Base-by-base conservation (phyloP, 306 rosid genomes). In the Citrullus mucosospermus region DNA sequence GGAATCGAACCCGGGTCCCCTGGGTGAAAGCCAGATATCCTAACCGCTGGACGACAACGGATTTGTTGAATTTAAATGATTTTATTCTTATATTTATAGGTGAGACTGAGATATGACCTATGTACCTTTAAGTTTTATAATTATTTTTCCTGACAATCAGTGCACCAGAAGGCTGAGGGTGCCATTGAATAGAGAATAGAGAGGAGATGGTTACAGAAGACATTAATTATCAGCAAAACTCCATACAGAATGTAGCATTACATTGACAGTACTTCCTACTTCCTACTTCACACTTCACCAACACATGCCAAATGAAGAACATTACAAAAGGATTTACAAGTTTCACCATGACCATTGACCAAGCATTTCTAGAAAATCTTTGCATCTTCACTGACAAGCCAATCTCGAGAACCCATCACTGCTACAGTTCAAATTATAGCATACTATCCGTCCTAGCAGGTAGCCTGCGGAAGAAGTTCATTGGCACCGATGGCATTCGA, bases 1-100 rank as follows among this genome's bases (percentile, higher is more conserved):
- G 90, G 89, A 88, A 86, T 90, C 87, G 89, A 88, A 88, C 90
- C 94, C 94, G 84, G 90, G 90, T 88, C 94, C 86, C 88, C 90
- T 88, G 89, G 88, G 92, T 88, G 90, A 90, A 90, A 90, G 92
- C 92, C 92, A 88, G 89, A 90, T 69, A 90, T 90, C 92, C 92
- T 90, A 90, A 90, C 91, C 92, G 86, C 95, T 88, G 89, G 90
- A 90, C 88, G 56, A 51, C 56, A 51, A 51, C 56, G 56, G n/a
- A 51, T 25, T 0, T 25, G 28, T 25, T 25, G 28, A 25, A 25
- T 0, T 0, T 25, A 25, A 0, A 25, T 25, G 28, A 25, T 25
- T 25, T 25, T 25, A 25, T 25, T 25, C 0, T 25, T 25, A 25
- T 25, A 1, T 25, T 25, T 25, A 25, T 25, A 25, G 28, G 28